Evolutionary conservation across 2,329 filamentous ascomycete genomes (phyloP), one percentile per base, ranked within the genome.

Genomic region (Trichoderma koningii): DNA sequence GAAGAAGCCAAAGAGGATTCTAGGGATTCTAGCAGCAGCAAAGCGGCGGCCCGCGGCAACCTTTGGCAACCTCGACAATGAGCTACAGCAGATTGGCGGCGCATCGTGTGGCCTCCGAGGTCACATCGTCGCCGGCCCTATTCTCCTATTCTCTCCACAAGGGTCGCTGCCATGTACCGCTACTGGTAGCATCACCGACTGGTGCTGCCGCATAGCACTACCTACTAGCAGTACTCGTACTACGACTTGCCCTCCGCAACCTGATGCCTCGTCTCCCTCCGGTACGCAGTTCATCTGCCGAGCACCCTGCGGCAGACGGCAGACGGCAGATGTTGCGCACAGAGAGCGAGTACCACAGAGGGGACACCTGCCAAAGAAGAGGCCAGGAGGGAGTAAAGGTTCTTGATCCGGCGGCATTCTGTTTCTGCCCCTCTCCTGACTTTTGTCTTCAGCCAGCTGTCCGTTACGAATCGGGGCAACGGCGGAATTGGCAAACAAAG

Each of bases 231-330:
- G 41, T 44, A 44, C n/a, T 10, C 34, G 41, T 34, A 38, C 41
- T 19, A 23, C 53, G 41, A 30, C 44, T 53, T 53, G 28, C 51
- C 47, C 47, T 52, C 48, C 52, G 42, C 21, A 12, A 34, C 60
- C 52, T 19, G 34, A 57, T 55, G 62, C 62, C 62, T 64, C 62
- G 17, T 51, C 21, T 55, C 42, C 48, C 45, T 47, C 55, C 56
- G 63, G 56, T 62, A 61, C 41, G 50, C 63, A 65, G 42, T 53
- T 62, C 55, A 66, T 64, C 59, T 66, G 64, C 64, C 64, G 63
- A 53, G 42, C 47, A 44, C 59, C 41, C 51, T 61, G 53, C 59
- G 56, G 64, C 21, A 23, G 21, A 23, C 21, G 21, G 21, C 50
- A 50, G 48, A 38, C 52, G 64, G 64, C 50, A 63, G 51, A 66